These are phyloP conservation scores for Sicyos baderoa DNA, from an alignment of 306 rosid genomes.

Conservation along the genomic window DNA sequence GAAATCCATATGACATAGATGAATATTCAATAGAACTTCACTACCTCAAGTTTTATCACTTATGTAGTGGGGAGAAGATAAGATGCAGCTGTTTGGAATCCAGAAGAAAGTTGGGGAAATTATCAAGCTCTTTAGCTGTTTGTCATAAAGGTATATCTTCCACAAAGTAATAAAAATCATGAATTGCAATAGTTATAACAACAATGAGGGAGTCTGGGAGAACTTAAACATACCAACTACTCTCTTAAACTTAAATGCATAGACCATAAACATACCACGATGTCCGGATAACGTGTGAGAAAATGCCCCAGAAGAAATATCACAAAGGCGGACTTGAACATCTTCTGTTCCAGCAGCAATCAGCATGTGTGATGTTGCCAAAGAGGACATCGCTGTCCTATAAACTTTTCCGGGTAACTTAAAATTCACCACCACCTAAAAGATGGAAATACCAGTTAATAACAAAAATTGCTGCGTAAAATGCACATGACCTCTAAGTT, in stretches of 20 bases:
- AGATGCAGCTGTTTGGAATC: no score
- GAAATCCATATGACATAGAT: no score
- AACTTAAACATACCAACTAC: not conserved
- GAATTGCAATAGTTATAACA: not conserved
- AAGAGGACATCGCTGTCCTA: constrained; percentile 75
- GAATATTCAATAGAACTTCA: no score
- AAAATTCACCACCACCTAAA: constrained; percentile 65
- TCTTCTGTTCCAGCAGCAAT: constrained; percentile 91
- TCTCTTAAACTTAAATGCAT: not conserved
- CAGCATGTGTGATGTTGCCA: constrained; percentile 81
- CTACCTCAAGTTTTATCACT: no score
- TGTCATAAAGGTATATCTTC: not conserved
- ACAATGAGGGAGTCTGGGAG: not conserved
- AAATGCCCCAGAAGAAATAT: constrained; percentile 84
- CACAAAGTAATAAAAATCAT: not conserved
- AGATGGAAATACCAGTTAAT: constrained; percentile 11
- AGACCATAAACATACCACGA: constrained; percentile 46
- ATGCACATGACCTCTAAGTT: not conserved
- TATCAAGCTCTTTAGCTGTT: not conserved
- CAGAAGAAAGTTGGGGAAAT: not conserved
- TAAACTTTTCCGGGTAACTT: constrained; percentile 92
- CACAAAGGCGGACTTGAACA: constrained; percentile 96
- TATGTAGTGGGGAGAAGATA: no score
- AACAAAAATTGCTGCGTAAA: not conserved
- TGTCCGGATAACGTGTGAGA: constrained; percentile 92